Percentiles rank a stretch among this genome's conserved stretches.
Evolutionary conservation across 73 alveolate species (phyloP).

Genomic region (Paramecium primaurelia): DNA sequence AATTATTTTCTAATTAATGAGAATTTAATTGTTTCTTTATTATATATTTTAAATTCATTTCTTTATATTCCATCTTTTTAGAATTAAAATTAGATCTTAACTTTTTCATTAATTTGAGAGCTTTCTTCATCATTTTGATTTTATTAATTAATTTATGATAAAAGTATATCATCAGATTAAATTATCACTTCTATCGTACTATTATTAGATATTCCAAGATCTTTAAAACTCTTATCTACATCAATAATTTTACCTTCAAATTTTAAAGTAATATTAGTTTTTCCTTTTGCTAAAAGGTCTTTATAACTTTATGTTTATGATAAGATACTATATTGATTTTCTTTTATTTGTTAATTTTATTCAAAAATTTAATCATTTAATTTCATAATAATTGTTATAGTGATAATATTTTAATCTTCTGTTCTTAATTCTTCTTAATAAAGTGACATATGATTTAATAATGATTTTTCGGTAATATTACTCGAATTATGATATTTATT

Average conservation of each 20-base stretch:
- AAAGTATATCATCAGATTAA: background rate
- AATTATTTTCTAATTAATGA: background rate
- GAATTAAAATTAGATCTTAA: background rate
- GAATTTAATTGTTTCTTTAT: background rate
- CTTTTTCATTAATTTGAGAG: background rate
- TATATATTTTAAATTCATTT: background rate
- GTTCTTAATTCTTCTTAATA: background rate
- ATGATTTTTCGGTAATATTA: too few species aligned
- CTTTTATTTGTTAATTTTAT: background rate
- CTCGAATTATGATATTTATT: too few species aligned
- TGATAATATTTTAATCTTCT: background rate
- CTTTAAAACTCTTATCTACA: background rate
- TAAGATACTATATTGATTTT: background rate
- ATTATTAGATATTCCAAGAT: background rate
- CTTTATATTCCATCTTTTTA: background rate
- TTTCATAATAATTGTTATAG: too few species aligned
- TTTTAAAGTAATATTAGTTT: background rate
- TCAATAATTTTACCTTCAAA: background rate
- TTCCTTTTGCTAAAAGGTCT: background rate
- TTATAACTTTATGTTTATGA: background rate
- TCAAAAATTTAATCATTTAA: too few species aligned
- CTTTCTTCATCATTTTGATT: background rate
- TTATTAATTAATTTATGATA: background rate
- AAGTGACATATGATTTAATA: too few species aligned
- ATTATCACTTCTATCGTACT: background rate